Evolutionary conservation across 1,284 basidiomycete species (phyloP).

Genomic region (Cutaneotrichosporon sp.): DNA sequence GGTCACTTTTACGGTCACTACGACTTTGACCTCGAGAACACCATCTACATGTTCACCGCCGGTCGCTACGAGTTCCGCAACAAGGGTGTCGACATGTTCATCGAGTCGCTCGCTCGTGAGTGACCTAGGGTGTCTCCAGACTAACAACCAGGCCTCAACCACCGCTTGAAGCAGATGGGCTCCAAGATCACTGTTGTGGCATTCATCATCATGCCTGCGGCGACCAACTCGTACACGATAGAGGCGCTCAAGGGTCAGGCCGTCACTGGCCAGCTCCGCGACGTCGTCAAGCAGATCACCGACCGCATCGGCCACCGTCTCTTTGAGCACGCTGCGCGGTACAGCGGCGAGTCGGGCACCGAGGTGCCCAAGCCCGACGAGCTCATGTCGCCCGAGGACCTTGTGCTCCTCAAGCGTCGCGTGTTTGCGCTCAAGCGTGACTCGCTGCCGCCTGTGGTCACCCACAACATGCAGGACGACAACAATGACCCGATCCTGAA

Average conservation of each 20-base stretch:
- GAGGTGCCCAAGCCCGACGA: slow-evolving; percentile 65
- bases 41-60: slow-evolving; percentile 98
- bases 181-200: slow-evolving; percentile 85
- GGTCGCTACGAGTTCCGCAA: slow-evolving; percentile 98
- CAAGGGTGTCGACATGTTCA: slow-evolving; percentile 99
- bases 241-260: slow-evolving; percentile 98
- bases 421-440: slow-evolving; percentile 94
- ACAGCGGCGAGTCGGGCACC: slow-evolving; percentile 67
- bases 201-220: slow-evolving; percentile 97
- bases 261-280: slow-evolving; percentile 90
- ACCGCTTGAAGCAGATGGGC: slow-evolving; percentile 72
- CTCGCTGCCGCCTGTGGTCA: slow-evolving; percentile 85
- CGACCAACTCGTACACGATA: slow-evolving; percentile 93
- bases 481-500: slow-evolving; percentile 85
- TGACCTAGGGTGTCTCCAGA: too few relatives aligned
- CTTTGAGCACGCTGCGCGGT: slow-evolving; percentile 89
- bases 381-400: slow-evolving; percentile 84
- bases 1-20: slow-evolving; percentile 98
- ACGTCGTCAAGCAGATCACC: slow-evolving; percentile 92
- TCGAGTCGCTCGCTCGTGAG: slow-evolving; percentile 83
- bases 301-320: slow-evolving; percentile 83
- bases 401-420: slow-evolving; percentile 89
- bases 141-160: slow-evolving; percentile 59
- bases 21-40: slow-evolving; percentile 93
- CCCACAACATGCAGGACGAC: slow-evolving; percentile 98